Conservation (phyloP, 768 basidiomycete species). For the Suillus placidus region DNA sequence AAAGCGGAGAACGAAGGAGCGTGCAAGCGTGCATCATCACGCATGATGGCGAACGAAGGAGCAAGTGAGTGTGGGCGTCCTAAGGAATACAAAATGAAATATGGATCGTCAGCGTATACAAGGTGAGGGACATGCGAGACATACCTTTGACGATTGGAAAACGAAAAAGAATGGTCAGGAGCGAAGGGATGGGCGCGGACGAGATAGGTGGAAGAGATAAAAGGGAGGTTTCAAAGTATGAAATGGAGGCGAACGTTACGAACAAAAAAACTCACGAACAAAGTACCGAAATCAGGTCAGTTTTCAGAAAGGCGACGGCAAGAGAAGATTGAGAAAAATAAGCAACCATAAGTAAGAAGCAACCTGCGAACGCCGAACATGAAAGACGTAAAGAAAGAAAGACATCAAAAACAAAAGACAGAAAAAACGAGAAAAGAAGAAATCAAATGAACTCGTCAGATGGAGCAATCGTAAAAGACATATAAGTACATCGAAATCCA, state of each 20-base stretch:
- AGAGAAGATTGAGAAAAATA: constrained; percentile 6
- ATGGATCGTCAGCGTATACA: not conserved
- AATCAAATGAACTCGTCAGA: not conserved
- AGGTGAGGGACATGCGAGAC: not conserved
- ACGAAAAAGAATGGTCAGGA: not conserved
- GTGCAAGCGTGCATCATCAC: constrained; percentile 2
- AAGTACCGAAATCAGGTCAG: not conserved
- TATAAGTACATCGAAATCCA: constrained; percentile 6
- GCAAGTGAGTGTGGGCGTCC: constrained; percentile 5
- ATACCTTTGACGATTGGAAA: constrained; percentile 18
- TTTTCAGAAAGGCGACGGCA: not conserved
- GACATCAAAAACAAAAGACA: not conserved
- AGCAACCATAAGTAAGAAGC: constrained; percentile 7
- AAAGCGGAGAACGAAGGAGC: not conserved
- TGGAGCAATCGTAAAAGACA: constrained; percentile 1
- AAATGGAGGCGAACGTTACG: not conserved
- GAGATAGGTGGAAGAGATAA: not conserved
- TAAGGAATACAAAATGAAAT: not conserved
- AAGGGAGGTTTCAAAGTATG: not conserved
- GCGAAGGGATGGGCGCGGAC: not conserved
- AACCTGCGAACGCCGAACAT: not conserved
- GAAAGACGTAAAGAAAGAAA: not conserved
- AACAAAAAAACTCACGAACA: not conserved
- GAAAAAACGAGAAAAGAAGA: not conserved
- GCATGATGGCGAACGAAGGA: constrained; percentile 13